Conservation (phyloP, 2,329 filamentous ascomycete species). For the Escovopsis weberi region DNA sequence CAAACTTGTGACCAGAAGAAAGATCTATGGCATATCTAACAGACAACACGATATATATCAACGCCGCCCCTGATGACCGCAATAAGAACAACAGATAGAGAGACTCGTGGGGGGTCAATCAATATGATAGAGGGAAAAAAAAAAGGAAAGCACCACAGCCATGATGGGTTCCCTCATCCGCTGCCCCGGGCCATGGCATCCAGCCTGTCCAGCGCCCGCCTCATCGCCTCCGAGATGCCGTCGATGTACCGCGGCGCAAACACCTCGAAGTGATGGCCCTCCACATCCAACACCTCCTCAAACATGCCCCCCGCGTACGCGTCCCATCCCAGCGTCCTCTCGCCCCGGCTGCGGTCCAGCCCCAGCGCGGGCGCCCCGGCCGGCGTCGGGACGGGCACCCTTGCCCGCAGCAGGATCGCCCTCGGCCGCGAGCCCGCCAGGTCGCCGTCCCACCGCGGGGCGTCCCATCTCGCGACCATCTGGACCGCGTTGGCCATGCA, state of each 20-base stretch:
- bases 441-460: constrained; percentile 23
- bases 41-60: too few relatives aligned
- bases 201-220: constrained; percentile 6
- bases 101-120: too few relatives aligned
- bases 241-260: constrained; percentile 20
- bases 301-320: constrained; percentile 30
- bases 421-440: constrained; percentile 20
- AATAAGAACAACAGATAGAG: too few relatives aligned
- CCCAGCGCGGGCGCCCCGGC: constrained; percentile 12
- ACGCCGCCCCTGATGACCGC: too few relatives aligned
- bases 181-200: constrained; percentile 1
- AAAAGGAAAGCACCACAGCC: too few relatives aligned
- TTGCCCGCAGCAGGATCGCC: constrained; percentile 31
- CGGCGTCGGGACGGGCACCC: constrained; percentile 21
- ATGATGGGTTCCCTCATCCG: too few relatives aligned
- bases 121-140: too few relatives aligned
- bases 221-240: constrained; percentile 14
- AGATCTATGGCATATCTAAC: too few relatives aligned
- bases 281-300: constrained; percentile 29
- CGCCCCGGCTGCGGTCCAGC: constrained; percentile 30
- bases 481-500: constrained; percentile 28
- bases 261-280: constrained; percentile 37
- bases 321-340: constrained; percentile 34
- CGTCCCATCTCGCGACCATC: constrained; percentile 26
- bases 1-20: too few relatives aligned